These are phyloP conservation scores for Aureobasidium sp. DNA, from an alignment of 2,329 filamentous ascomycete species.

Conservation along the genomic window DNA sequence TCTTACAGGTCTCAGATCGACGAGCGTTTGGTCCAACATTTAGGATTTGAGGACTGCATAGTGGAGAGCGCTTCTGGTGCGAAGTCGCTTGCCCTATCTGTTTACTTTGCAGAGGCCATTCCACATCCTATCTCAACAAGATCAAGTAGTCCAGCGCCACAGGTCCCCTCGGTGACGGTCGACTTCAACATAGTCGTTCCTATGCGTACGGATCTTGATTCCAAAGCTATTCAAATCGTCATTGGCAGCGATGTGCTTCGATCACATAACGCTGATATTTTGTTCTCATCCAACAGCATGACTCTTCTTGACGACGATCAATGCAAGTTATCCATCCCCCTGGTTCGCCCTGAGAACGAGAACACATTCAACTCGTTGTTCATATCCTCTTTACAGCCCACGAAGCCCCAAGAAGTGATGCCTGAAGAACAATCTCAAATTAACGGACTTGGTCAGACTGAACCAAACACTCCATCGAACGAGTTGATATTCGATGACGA, in stretches of 20 bases:
- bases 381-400: conserved; percentile 40
- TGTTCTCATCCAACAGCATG: conserved; percentile 88
- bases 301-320: conserved; percentile 79
- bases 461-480: neutral
- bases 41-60: conserved; percentile 59
- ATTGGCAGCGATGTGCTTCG: conserved; percentile 84
- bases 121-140: conserved; percentile 68
- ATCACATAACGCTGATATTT: conserved; percentile 77
- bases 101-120: conserved; percentile 88
- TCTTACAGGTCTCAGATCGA: conserved; percentile 84
- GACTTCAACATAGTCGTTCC: conserved; percentile 60
- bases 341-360: conserved; percentile 88
- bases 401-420: neutral
- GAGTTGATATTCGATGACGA: neutral
- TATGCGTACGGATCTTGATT: conserved; percentile 31
- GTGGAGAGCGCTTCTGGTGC: conserved; percentile 42
- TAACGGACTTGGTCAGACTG: conserved; percentile 27
- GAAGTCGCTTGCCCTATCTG: conserved; percentile 65
- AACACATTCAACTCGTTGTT: conserved; percentile 68
- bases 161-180: conserved; percentile 73
- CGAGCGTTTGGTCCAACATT: conserved; percentile 62
- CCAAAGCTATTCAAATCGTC: conserved; percentile 72
- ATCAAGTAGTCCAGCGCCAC: conserved; percentile 64
- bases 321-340: conserved; percentile 80
- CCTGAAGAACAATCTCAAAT: conserved; percentile 22